Evolutionary conservation across 768 basidiomycete genomes (phyloP), one percentile per base, ranked within the genome.

Genomic region (Trametes cinnabarina): DNA sequence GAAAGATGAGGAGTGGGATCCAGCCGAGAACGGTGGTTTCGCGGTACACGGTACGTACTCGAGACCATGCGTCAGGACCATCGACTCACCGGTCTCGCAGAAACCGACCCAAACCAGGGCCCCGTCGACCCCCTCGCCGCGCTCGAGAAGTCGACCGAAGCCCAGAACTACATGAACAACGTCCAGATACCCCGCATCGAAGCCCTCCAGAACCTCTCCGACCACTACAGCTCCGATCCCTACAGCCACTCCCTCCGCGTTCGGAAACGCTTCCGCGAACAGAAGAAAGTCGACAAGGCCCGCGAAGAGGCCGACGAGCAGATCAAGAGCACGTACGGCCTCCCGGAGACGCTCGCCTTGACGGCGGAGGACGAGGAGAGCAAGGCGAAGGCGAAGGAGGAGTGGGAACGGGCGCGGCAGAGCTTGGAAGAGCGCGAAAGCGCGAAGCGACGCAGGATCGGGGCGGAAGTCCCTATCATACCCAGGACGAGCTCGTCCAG

Each of bases 1-100:
- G 70, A 95, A 99, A 71, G 89, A 93, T 51, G 90, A 96, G 68
- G 94, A 97, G 48, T 98, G 97, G 97, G 79, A 98, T 69, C 95
- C 96, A 1, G 94, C 89, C 69, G 94, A 97, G 72, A 92, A 96
- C 58, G 96, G 96, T 5, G 94, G 94, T 0, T 97, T 82, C 65
- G 92, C 92, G 41, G 78, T 93, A 20, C 89, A 94, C 66, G 93
- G 94, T 87, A 73, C 62, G 77, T 66, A 17, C 39, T 10, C 8
- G 22, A 47, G 17, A 22, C 12, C 47, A 17, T 6, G n/a, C 14
- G 19, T 59, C 10, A 30, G 17, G 10, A n/a, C 51, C 25, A 57
- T 17, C 50, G 39, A 25, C 55, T 56, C 22, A 58, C 25, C 4
- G 12, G 14, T 7, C 51, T 37, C 68, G 37, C 75, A 84, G 91